Base-by-base conservation (phyloP, 768 basidiomycete genomes). In the Mycena albidolilacea region DNA sequence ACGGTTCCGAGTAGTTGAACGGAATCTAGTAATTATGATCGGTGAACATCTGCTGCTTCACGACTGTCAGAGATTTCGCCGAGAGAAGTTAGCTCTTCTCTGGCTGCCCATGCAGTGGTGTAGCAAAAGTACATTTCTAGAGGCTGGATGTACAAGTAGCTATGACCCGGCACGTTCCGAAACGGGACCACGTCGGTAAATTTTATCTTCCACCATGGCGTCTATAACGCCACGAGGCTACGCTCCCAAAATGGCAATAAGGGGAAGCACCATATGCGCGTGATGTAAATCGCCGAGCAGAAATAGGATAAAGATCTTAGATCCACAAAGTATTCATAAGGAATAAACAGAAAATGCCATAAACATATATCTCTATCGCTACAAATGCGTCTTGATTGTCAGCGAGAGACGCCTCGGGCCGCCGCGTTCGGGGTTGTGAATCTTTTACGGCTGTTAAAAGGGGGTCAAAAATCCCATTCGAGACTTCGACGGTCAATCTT, bases 401-500 rank as follows among this genome's bases (percentile, higher is more conserved):
- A 67, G 62, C 67, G 17, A 73, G 61, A 68, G 35, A 23, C 23
- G n/a, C 38, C 35, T 66, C 72, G 72, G 72, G 72, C 72, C 72
- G 72, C 21, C 21, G 46, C 48, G 59, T 60, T 68, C 72, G 67
- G 72, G 43, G 14, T 65, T 69, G 72, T 14, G 61, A 48, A 54
- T 39, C 67, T 72, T 64, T 72, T 68, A 66, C 71, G 66, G 71
- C 60, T 72, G 41, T 72, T 72, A 72, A 73, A 73, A 73, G 64
- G 68, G 72, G 68, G 72, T 61, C 59, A 35, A 64, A 73, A 69
- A 60, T 60, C 72, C 64, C 59, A 44, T 73, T 70, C 59, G 35
- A 64, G 71, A 73, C 72, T 73, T 70, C 59, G 68, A 73, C 67
- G 67, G 62, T 21, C 71, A 39, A 58, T 69, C 48, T 73, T 67